Evolutionary conservation across 2,329 filamentous ascomycete species (phyloP), one percentile per base, ranked within the genome.

Genomic region (Arthrinium puccinioides): DNA sequence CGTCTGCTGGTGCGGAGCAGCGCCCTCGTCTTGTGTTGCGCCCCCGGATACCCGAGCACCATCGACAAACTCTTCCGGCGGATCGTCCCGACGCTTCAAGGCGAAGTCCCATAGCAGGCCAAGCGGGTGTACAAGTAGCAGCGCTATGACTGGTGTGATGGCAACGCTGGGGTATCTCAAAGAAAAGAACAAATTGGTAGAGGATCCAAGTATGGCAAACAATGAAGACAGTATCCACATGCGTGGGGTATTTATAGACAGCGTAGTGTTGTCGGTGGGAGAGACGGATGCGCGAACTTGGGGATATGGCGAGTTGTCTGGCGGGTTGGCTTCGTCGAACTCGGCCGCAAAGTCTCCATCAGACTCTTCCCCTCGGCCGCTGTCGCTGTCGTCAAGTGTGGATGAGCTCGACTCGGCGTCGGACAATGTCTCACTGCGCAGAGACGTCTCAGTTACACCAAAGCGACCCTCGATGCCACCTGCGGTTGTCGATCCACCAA

Each of bases 101-200:
- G 80, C 34, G 38, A 74, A 70, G 54, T 94, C 87, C 84, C 87
- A 90, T 20, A 87, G 56, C 18, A 86, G 74, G 42, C 87, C 87
- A 38, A 94, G 74, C 3, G 87, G 87, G 54, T 92, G 87, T 32
- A 88, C 86, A 39, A 94, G 77, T 41, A 94, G 69, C 51, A 92
- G 70, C 21, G 87, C 86, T 64, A 94, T 94, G 47, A 94, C 84
- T 26, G 87, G 87, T 16, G 86, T 90, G 53, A 94, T 90, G 43
- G 84, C 84, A 57, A 94, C 86, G 59, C 87, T 92, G 20, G 87
- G 87, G 69, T 92, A 94, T 74, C 87, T 76, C 56, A 94, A 68
- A 24, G 86, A 89, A 67, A 94, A 94, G 65, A 94, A 92, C 27
- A 94, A 66, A 59, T 92, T 92, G 24, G 84, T 87, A 3, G 84